These are phyloP conservation scores for Talaromyces adpressus DNA, from an alignment of 495 filamentous ascomycete genomes.

Conservation along the genomic window DNA sequence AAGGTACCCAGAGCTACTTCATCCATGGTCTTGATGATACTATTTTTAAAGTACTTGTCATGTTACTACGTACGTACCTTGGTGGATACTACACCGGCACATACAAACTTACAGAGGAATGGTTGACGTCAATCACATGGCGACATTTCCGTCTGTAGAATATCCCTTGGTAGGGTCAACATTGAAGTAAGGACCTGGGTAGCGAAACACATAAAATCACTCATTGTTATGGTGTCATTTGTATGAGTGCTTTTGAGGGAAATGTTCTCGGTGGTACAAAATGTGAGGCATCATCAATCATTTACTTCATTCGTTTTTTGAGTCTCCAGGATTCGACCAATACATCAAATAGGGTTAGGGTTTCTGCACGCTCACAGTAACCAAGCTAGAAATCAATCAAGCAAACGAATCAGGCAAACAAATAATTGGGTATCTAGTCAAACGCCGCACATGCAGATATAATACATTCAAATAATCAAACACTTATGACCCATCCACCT, in stretches of 20 bases:
- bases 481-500: slow-evolving; percentile 12
- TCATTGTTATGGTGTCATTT: neutral
- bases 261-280: neutral
- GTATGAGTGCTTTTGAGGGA: neutral
- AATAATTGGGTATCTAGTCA: neutral
- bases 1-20: neutral
- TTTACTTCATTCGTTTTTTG: neutral
- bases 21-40: neutral
- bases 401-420: neutral
- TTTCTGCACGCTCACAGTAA: neutral
- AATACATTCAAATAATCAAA: neutral
- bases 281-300: neutral
- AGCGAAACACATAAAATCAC: neutral
- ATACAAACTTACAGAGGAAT: neutral
- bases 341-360: neutral
- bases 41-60: neutral
- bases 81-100: neutral
- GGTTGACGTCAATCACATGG: slow-evolving; percentile 1
- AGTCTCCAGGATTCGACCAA: neutral
- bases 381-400: too few species aligned
- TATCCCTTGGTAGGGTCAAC: neutral
- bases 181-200: neutral
- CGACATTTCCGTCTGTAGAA: neutral
- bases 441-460: neutral
- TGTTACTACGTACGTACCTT: neutral